Conservation (phyloP, 345 rosid genomes). For the Toxicodendron radicans region DNA sequence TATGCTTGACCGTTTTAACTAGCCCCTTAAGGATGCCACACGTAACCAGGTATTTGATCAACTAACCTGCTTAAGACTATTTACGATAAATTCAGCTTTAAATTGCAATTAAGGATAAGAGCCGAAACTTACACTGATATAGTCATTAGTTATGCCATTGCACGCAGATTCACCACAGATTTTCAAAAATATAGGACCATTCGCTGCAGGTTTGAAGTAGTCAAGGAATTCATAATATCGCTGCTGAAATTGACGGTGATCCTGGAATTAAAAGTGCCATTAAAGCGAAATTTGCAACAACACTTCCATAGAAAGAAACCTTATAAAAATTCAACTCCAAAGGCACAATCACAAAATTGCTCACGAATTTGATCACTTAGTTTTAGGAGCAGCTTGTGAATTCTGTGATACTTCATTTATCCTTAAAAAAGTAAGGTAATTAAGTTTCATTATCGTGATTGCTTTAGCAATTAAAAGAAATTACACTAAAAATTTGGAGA, state of each 20-base stretch:
- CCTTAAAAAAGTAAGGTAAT: not conserved
- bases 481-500: not conserved
- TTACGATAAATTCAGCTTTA: not conserved
- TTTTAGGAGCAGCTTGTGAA: not conserved
- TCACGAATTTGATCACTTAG: not conserved
- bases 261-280: conserved; percentile 39
- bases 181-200: conserved; percentile 78
- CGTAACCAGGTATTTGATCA: no score
- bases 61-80: not conserved
- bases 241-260: conserved; percentile 65
- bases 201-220: conserved; percentile 49
- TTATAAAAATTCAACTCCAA: not conserved
- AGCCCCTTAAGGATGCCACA: no score
- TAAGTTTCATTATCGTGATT: no score
- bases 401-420: not conserved
- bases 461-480: not conserved
- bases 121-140: conserved; percentile 47
- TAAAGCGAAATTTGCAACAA: not conserved
- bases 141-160: conserved; percentile 75
- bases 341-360: not conserved
- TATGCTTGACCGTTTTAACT: no score
- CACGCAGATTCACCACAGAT: conserved; percentile 87
- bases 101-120: not conserved
- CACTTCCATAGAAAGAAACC: not conserved
- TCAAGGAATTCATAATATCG: conserved; percentile 82